phyloP scores from a whole-genome alignment of 805 yeast species.

The Candida insectalens region DNA sequence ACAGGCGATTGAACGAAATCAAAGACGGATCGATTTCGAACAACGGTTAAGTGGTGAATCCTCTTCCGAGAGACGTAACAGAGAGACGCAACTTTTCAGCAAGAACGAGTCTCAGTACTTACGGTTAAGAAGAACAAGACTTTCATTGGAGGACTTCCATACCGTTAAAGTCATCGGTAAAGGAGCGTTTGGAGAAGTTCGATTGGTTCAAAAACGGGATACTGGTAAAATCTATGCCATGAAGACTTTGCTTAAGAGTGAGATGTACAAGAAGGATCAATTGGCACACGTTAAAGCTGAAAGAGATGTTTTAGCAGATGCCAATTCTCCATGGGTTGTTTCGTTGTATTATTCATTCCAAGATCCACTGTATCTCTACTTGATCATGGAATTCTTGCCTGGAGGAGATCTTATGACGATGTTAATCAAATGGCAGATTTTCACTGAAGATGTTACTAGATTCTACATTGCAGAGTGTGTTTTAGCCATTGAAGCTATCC shows the following conservation, averaged over 20 bases:
- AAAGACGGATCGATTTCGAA: constrained; percentile 80
- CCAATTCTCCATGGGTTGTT: constrained; percentile 85
- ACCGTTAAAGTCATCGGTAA: constrained; percentile 90
- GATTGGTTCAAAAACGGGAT: constrained; percentile 87
- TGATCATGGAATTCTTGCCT: constrained; percentile 75
- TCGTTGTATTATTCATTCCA: constrained; percentile 76
- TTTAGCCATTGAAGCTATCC: constrained; percentile 88
- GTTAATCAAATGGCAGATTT: constrained; percentile 90
- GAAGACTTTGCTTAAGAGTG: constrained; percentile 85
- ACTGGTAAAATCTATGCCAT: constrained; percentile 89
- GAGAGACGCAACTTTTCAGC: constrained; percentile 77
- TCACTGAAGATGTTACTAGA: constrained; percentile 86
- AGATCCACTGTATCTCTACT: constrained; percentile 62
- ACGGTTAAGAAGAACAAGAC: constrained; percentile 74
- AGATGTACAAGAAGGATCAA: constrained; percentile 92
- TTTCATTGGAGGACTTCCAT: constrained; percentile 72
- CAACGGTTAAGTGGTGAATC: constrained; percentile 59
- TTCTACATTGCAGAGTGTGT: constrained; percentile 96
- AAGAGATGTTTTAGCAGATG: constrained; percentile 87
- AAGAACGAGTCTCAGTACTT: constrained; percentile 81
- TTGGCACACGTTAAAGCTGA: constrained; percentile 93
- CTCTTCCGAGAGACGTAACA: constrained; percentile 75
- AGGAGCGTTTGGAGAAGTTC: constrained; percentile 97
- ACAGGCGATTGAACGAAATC: constrained; percentile 93
- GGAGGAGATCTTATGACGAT: constrained; percentile 91